Base-by-base conservation (phyloP, 192 early-diverging fungal species). In the Linnemannia exigua region DNA sequence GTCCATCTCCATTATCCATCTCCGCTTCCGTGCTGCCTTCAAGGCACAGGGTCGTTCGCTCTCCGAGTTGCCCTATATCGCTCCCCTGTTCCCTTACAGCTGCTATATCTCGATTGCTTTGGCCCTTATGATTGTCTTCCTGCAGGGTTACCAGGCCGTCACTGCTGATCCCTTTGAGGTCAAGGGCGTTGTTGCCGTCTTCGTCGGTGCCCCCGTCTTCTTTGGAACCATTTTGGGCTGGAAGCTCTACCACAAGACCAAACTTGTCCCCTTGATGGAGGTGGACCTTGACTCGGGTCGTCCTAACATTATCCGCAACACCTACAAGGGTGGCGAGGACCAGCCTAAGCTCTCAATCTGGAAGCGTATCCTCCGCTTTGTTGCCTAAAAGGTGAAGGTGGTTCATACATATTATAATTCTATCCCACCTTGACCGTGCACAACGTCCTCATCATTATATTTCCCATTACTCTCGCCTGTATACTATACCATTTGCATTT, bases 21-120 rank as follows among this genome's bases (percentile, higher is more conserved):
- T 92, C 72, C 93, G 97, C 28, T 97, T 97, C 93, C 93, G 96
- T 74, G 91, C 90, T 17, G 96, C 97, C 5, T 94, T 93, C 69
- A 79, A 92, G 31, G 90, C 89, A 31, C 97, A 98, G 80, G 93
- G 92, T 17, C 91, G 93, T 68, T 77, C 89, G 19, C 68, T 96
- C 28, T 79, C 87, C 14, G 88, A 90, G n/a, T 88, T 98, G 35
- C 95, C 96, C 0, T 98, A 97, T 80, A 79, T 87, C 33, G 94
- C 97, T 1, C 92, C 93, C 3, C 87, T 95, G 35, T 96, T 92
- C 82, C 96, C 96, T 0, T 94, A 91, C 75, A 93, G 93, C 9
- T 94, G 94, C 37, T 91, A 94, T 67, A 90, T 94, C 63, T 92
- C 96, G 14, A 88, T 96, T 66, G 70, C 90, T 3, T 79, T 97